Evolutionary conservation across 2,329 filamentous ascomycete species (phyloP), one percentile per base, ranked within the genome.

Genomic region (Alternaria hordeiaustralica): DNA sequence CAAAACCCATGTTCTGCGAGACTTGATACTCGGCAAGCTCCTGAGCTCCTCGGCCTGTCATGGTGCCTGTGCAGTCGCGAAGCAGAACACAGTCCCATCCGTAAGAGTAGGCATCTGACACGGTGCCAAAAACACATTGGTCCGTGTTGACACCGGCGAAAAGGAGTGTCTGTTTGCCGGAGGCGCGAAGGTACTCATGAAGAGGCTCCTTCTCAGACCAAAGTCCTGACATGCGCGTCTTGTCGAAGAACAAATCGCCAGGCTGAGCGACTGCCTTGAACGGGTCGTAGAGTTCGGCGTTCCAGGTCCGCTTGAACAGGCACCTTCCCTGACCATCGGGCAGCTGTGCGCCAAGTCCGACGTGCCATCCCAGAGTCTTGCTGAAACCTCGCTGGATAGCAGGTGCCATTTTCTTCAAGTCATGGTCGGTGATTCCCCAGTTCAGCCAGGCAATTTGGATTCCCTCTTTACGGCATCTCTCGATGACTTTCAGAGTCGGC

Each of bases 121-220:
- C 69, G 1, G 80, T 82, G 23, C 80, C 81, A 26, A 82, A 77
- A 11, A 82, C 71, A 54, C 80, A 82, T 68, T 82, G 81, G 65
- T 82, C 80, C 10, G 80, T 82, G 64, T 82, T 82, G 55, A 82
- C 79, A 21, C 80, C 80, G 18, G 81, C 77, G 60, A 82, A 82
- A 6, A 82, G 66, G 20, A 82, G 64, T 1, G 80, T 82, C 67
- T 81, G 81, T 71, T 81, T 82, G 43, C 75, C 74, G n/a, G 75
- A 77, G 58, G 78, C 73, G 12, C 77, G 70, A 7, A 82, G 70
- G 64, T 81, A 82, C 60, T 78, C 72, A 67, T 83, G 80, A 36
- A 83, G 73, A 10, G 78, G 79, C 60, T 82, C 75, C 15, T 79
- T 67, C 6, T 77, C 79, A 47, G 76, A 79, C 80, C 81, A 82